Percentiles rank a stretch among this genome's conserved stretches.
Conservation (phyloP, 495 filamentous ascomycete species). For the Aspergillus sclerotiicarbonarius region DNA sequence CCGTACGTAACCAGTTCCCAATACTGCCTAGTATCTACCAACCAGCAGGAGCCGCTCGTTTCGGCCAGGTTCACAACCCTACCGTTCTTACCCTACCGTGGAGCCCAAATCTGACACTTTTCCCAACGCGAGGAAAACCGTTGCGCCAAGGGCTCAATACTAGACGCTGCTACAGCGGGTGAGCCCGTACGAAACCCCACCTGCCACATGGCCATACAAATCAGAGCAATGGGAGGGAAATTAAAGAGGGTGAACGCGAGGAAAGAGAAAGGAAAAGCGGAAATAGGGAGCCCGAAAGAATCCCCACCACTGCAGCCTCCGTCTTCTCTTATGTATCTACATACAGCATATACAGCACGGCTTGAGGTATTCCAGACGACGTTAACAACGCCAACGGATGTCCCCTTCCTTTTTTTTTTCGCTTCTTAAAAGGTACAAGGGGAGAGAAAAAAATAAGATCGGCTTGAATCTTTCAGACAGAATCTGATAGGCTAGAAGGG, state of each 20-base stretch:
- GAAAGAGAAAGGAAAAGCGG: background rate
- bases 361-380: too few species aligned
- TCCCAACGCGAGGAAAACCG: conserved; percentile 31
- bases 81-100: conserved; percentile 11
- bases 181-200: conserved; percentile 37
- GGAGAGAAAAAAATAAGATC: too few species aligned
- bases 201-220: conserved; percentile 28
- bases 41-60: conserved; percentile 8
- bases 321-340: background rate
- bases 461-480: too few species aligned
- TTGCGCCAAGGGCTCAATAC: conserved; percentile 34
- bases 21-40: background rate
- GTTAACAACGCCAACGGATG: too few species aligned
- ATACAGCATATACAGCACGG: too few species aligned
- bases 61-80: background rate
- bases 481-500: too few species aligned
- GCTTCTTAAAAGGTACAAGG: too few species aligned
- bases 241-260: background rate
- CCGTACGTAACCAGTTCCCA: background rate
- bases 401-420: too few species aligned
- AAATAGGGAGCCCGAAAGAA: background rate
- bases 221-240: background rate
- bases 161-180: conserved; percentile 32
- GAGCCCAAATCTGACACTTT: conserved; percentile 16
- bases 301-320: background rate